A percentile compares a stretch with the other conserved stretches of the same genome.
Conservation (phyloP, 1,139 yeast genomes). For the Scheffersomyces parashehatae region DNA sequence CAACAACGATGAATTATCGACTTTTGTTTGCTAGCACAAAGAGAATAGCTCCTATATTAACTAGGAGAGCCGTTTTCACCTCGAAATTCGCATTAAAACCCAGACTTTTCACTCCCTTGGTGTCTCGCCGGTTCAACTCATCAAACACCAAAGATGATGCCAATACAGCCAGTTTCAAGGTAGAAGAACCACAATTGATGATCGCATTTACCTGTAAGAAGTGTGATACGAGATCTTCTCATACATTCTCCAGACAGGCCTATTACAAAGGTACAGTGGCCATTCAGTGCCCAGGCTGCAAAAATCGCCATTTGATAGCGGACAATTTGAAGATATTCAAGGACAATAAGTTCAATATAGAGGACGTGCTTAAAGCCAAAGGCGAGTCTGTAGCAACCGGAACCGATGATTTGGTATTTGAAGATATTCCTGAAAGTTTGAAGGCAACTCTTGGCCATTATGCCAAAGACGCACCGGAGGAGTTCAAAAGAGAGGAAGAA, state of each 20-base stretch:
- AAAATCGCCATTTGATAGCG: constrained; percentile 85
- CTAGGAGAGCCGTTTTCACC: background rate
- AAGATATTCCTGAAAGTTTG: constrained; percentile 71
- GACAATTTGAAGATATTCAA: constrained; percentile 86
- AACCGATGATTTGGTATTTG: constrained; percentile 65
- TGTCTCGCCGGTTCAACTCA: background rate
- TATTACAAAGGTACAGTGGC: constrained; percentile 84
- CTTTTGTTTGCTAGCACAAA: no score
- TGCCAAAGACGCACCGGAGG: constrained; percentile 63
- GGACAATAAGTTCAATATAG: constrained; percentile 71
- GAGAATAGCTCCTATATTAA: background rate
- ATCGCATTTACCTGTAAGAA: constrained; percentile 91
- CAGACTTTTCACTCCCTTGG: no score
- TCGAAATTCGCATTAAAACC: background rate
- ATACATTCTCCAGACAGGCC: constrained; percentile 87
- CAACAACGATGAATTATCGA: no score
- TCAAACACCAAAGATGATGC: background rate
- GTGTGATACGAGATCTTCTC: constrained; percentile 82
- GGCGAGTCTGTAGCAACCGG: constrained; percentile 72
- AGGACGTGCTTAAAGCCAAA: constrained; percentile 73
- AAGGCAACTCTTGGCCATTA: constrained; percentile 56
- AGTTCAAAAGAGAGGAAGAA: constrained; percentile 19
- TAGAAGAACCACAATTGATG: constrained; percentile 75
- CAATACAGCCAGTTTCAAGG: constrained; percentile 28
- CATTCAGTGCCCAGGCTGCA: constrained; percentile 90